Percentiles rank a stretch among this genome's conserved stretches.
These are phyloP conservation scores for Remersonia thermophila DNA, from an alignment of 2,329 filamentous ascomycete species.

Conservation along the genomic window DNA sequence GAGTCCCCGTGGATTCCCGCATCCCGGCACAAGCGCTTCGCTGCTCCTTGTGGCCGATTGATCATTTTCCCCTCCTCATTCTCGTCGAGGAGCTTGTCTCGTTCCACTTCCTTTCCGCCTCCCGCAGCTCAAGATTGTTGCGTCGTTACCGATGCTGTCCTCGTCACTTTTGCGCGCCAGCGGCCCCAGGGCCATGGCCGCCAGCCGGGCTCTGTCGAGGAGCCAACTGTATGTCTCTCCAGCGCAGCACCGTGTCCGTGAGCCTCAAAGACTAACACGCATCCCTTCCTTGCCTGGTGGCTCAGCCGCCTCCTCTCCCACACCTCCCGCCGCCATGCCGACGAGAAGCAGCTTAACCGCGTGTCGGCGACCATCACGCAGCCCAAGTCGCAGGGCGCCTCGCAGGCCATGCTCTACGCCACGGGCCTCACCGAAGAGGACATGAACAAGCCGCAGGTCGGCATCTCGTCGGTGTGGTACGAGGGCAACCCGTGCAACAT, in stretches of 20 bases:
- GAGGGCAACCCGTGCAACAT: slow-evolving; percentile 98
- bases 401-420: slow-evolving; percentile 97
- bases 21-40: not conserved
- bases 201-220: slow-evolving; percentile 16
- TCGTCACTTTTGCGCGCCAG: slow-evolving; percentile 16
- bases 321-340: slow-evolving; percentile 34
- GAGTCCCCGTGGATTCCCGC: slow-evolving; percentile 1
- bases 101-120: not conserved
- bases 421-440: slow-evolving; percentile 77
- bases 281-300: no score
- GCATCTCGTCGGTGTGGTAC: slow-evolving; percentile 97
- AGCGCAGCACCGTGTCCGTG: no score
- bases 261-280: slow-evolving; percentile 4
- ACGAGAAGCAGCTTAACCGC: slow-evolving; percentile 61
- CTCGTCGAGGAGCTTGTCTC: not conserved
- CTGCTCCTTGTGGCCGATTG: slow-evolving; percentile 9
- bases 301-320: slow-evolving; percentile 38
- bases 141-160: slow-evolving; percentile 15
- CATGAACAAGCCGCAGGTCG: slow-evolving; percentile 93
- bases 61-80: not conserved
- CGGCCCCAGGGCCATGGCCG: slow-evolving; percentile 18
- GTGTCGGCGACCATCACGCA: slow-evolving; percentile 80
- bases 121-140: not conserved
- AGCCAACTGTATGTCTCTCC: slow-evolving; percentile 14
- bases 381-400: slow-evolving; percentile 94